These are phyloP conservation scores for Diaporthe vexans DNA, from an alignment of 2,329 filamentous ascomycete species.

Conservation along the genomic window DNA sequence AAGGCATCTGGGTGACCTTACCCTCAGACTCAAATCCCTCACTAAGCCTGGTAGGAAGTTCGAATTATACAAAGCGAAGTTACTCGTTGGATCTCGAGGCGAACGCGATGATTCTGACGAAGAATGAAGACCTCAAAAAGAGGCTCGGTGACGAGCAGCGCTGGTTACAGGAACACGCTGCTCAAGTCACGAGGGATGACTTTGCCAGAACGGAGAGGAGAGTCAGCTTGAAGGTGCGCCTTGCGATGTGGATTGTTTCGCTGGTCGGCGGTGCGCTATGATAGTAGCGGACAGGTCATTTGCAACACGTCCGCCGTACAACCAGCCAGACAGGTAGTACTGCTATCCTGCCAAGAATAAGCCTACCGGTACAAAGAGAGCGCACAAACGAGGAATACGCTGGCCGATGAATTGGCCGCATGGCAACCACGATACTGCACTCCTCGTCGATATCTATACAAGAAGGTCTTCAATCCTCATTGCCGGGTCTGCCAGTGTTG, in stretches of 20 bases:
- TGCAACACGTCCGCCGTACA: neutral
- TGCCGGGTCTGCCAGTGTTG: neutral
- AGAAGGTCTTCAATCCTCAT: neutral
- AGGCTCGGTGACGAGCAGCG: conserved; percentile 84
- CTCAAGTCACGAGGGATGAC: conserved; percentile 79
- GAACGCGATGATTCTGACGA: conserved; percentile 87
- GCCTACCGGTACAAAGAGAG: too few relatives aligned
- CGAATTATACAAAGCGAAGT: conserved; percentile 95
- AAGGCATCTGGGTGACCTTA: conserved; percentile 91
- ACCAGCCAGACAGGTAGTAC: neutral
- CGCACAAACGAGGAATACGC: neutral
- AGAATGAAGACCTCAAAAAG: conserved; percentile 77
- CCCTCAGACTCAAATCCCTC: conserved; percentile 76
- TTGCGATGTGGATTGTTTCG: conserved; percentile 95
- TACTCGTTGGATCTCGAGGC: conserved; percentile 94
- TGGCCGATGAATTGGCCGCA: neutral
- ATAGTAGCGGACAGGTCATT: conserved; percentile 29
- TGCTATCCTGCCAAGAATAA: neutral
- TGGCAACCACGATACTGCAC: neutral
- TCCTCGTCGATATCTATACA: too few relatives aligned
- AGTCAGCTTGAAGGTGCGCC: conserved; percentile 85
- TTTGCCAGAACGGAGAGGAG: conserved; percentile 85
- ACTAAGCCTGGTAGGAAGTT: conserved; percentile 88
- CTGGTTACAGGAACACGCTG: conserved; percentile 83
- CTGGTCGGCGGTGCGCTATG: conserved; percentile 89